A percentile compares a stretch with the other conserved stretches of the same genome.
Evolutionary conservation across 306 rosid species (phyloP).

Genomic region (Glycine soja): DNA sequence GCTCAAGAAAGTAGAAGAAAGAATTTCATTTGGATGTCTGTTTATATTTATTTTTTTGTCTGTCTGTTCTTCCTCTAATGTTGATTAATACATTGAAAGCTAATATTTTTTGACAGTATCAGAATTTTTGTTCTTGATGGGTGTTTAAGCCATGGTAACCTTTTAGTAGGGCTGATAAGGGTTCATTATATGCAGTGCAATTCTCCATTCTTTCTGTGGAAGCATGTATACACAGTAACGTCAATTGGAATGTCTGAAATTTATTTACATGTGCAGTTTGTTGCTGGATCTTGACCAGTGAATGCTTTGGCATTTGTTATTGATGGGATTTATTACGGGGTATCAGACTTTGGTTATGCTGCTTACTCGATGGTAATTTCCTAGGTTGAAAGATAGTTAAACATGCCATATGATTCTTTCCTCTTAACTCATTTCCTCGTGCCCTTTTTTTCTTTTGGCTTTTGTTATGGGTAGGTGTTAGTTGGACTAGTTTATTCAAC

Average conservation of each 20-base stretch:
- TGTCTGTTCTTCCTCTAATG: conserved; percentile 20
- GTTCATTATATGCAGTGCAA: conserved; percentile 5
- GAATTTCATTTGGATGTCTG: conserved; percentile 13
- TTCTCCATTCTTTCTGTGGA: conserved; percentile 24
- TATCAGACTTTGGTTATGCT: conserved; percentile 89
- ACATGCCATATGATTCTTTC: background rate
- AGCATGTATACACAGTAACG: conserved; percentile 39
- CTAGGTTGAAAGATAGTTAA: conserved; percentile 17
- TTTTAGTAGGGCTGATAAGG: background rate
- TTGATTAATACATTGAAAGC: conserved; percentile 4
- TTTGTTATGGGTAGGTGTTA: conserved; percentile 59
- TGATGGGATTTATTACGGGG: conserved; percentile 95
- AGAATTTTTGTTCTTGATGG: background rate
- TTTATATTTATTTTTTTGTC: background rate
- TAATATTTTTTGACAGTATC: conserved; percentile 26
- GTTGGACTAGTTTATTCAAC: conserved; percentile 72
- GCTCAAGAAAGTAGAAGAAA: conserved; percentile 7
- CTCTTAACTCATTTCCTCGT: conserved; percentile 32
- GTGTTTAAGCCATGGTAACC: background rate
- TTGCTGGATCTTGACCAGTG: conserved; percentile 94
- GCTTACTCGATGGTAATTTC: conserved; percentile 87
- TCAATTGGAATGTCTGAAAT: conserved; percentile 45
- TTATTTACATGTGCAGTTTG: conserved; percentile 62
- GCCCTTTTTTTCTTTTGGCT: conserved; percentile 8
- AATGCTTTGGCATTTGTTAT: conserved; percentile 93